Evolutionary conservation across 352 stramenopile genomes (phyloP), one percentile per base, ranked within the genome.

Genomic region (Phytopythium helicoides): DNA sequence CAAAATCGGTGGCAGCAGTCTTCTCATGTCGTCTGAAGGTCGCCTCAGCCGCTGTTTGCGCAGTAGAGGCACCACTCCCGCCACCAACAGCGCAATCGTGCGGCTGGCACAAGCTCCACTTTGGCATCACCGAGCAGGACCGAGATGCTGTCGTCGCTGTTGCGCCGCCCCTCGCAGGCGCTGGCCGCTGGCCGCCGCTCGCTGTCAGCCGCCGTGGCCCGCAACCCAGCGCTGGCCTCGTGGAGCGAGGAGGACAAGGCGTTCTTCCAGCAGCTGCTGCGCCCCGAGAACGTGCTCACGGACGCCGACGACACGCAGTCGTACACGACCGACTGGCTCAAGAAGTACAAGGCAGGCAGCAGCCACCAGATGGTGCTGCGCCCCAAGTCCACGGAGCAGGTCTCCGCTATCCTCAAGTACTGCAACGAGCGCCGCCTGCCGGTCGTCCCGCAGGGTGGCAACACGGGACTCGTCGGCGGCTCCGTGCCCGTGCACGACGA

Each of bases 401-500:
- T 98, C 31, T 86, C 84, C 1, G 63, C 69, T 15, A 78, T 99
- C 21, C 75, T 99, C 34, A 70, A 79, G 57, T 96, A 98, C 69
- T 99, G 96, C 69, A 82, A 97, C 65, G 64, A 92, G 25, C 71
- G 86, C 37, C 62, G 71, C 8, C 66, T 99, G 26, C 64, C 89
- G 0, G 81, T 99, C 10, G 94, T 99, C 18, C 92, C 96, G 6
- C 96, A 99, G 64, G 95, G 90, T 49, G 97, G 97, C 42, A 99
- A 99, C 70, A 99, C 97, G 21, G 92, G 95, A 1, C 78, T 99
- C n/a, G 96, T 99, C 10, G 96, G 97, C 36, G 96, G 95, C 36
- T 89, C 80, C 22, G 77, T 97, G 22, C 86, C 89, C 1, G 70
- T 96, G n/a, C 73, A 83, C 40, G 77, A 97, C 60, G 95, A 99